phyloP scores from a whole-genome alignment of 1,284 basidiomycete genomes.

The Pulveroboletus sp. region DNA sequence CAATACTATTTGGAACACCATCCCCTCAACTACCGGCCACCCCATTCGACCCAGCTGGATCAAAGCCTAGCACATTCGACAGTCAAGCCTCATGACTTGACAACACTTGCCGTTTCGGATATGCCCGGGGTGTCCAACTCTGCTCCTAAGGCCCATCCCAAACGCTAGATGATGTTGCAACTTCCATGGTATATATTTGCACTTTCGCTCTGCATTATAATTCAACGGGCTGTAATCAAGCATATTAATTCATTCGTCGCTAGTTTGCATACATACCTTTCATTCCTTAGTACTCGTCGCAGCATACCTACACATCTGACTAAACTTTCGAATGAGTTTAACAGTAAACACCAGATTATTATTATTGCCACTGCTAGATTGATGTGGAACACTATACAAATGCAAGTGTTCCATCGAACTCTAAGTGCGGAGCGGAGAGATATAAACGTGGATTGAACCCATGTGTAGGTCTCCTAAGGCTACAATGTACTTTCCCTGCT shows the following conservation, averaged over 20 bases:
- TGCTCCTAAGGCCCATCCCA: not conserved
- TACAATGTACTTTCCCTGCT: slow-evolving; percentile 23
- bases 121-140: slow-evolving; percentile 15
- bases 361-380: slow-evolving; percentile 6
- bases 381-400: not conserved
- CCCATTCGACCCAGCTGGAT: slow-evolving; percentile 34
- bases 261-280: slow-evolving; percentile 17
- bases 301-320: slow-evolving; percentile 18
- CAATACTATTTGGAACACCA: slow-evolving; percentile 14
- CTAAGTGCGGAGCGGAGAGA: not conserved
- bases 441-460: not conserved
- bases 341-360: slow-evolving; percentile 16
- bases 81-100: slow-evolving; percentile 6
- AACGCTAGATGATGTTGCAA: slow-evolving; percentile 6
- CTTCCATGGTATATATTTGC: slow-evolving; percentile 24
- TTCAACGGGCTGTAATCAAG: slow-evolving; percentile 13
- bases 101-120: slow-evolving; percentile 12
- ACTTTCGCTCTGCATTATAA: slow-evolving; percentile 7
- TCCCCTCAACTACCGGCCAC: slow-evolving; percentile 36
- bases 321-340: slow-evolving; percentile 12
- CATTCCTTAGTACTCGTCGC: slow-evolving; percentile 18
- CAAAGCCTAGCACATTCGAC: slow-evolving; percentile 8
- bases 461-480: not conserved
- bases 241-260: slow-evolving; percentile 6
- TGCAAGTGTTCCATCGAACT: slow-evolving; percentile 6